Evolutionary conservation across 2,329 filamentous ascomycete species (phyloP).

Genomic region (Ophiostoma pallidulum): DNA sequence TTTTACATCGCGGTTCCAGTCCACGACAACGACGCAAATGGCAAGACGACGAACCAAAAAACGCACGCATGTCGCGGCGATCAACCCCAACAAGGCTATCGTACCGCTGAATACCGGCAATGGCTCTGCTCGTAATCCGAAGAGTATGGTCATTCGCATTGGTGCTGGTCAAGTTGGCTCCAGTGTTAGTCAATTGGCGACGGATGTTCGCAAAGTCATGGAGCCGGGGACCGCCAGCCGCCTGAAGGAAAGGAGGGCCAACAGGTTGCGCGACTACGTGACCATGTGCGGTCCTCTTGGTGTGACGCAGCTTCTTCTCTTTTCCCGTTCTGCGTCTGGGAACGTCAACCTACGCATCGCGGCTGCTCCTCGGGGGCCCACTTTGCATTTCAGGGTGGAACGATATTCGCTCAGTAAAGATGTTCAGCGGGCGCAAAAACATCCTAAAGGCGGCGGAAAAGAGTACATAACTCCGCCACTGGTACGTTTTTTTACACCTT

Average conservation of each 20-base stretch:
- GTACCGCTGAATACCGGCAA: conserved; percentile 45
- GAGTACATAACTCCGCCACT: conserved; percentile 79
- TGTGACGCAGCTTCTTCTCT: conserved; percentile 85
- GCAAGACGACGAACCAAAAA: conserved; percentile 77
- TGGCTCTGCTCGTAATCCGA: conserved; percentile 61
- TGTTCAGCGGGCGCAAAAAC: conserved; percentile 71
- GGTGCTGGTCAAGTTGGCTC: conserved; percentile 88
- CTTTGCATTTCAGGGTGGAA: conserved; percentile 87
- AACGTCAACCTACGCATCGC: conserved; percentile 89
- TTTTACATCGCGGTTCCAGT: background rate
- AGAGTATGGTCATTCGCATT: conserved; percentile 97
- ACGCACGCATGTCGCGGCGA: conserved; percentile 69
- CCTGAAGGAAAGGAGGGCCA: conserved; percentile 79
- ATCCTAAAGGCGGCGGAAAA: conserved; percentile 71
- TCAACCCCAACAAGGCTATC: conserved; percentile 44
- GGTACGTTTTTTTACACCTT: conserved; percentile 41
- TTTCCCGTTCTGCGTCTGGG: conserved; percentile 79
- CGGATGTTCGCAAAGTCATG: conserved; percentile 89
- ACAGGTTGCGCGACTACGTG: conserved; percentile 83
- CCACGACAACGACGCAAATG: conserved; percentile 40
- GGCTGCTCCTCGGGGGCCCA: conserved; percentile 81
- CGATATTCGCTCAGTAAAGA: conserved; percentile 93
- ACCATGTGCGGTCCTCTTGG: conserved; percentile 93
- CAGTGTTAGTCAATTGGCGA: conserved; percentile 82
- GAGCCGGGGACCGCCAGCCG: conserved; percentile 87